These are phyloP conservation scores for Xylaria flabelliformis DNA, from an alignment of 495 filamentous ascomycete species.

Conservation along the genomic window DNA sequence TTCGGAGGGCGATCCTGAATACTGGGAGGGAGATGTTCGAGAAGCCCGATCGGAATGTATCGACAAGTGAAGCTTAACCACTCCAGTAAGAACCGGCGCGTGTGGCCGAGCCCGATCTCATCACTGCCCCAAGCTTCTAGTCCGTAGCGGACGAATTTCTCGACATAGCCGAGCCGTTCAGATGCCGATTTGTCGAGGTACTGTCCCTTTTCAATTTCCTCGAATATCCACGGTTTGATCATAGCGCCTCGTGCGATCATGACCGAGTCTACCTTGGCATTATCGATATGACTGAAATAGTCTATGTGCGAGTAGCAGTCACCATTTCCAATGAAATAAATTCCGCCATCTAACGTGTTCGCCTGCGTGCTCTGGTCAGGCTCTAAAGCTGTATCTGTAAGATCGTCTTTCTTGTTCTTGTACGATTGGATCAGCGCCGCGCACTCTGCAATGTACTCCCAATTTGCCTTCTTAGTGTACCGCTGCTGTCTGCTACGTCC, in stretches of 20 bases:
- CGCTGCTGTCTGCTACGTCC: constrained; percentile 92
- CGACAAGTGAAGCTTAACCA: constrained; percentile 92
- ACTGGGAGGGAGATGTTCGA: constrained; percentile 84
- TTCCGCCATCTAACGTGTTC: constrained; percentile 60
- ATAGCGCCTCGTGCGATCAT: constrained; percentile 93
- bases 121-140: constrained; percentile 94
- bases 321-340: constrained; percentile 95
- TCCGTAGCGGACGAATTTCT: constrained; percentile 88
- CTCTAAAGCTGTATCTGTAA: constrained; percentile 77
- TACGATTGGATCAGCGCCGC: constrained; percentile 81
- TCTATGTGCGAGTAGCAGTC: constrained; percentile 93
- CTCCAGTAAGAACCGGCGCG: constrained; percentile 88
- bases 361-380: constrained; percentile 68
- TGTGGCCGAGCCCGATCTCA: constrained; percentile 88
- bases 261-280: constrained; percentile 80
- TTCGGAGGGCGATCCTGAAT: constrained; percentile 87
- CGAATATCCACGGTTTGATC: constrained; percentile 97
- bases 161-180: constrained; percentile 83
- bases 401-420: constrained; percentile 64
- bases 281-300: constrained; percentile 78
- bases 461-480: constrained; percentile 88
- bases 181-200: constrained; percentile 92
- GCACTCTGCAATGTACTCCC: constrained; percentile 90
- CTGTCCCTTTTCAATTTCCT: constrained; percentile 89
- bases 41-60: constrained; percentile 87